Evolutionary conservation across 345 rosid genomes (phyloP).

Genomic region (Iberis pinnata): DNA sequence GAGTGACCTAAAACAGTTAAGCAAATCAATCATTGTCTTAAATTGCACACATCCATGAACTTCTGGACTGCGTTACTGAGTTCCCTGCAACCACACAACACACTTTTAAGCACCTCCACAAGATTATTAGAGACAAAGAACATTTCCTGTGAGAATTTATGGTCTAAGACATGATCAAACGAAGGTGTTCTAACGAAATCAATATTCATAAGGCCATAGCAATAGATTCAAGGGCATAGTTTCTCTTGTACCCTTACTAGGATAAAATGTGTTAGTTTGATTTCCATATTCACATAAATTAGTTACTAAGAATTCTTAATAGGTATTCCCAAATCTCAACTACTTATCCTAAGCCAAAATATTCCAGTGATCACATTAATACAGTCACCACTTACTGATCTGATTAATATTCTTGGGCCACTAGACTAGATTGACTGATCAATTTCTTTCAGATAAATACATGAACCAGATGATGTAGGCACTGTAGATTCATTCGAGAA

Average conservation of each 20-base stretch:
- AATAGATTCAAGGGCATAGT: background rate
- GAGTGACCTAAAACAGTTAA: constrained; percentile 11
- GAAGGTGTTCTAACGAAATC: too few relatives aligned
- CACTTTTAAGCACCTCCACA: constrained; percentile 2
- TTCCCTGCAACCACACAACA: constrained; percentile 51
- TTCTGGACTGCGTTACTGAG: constrained; percentile 88
- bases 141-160: background rate
- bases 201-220: background rate
- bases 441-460: background rate
- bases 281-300: background rate
- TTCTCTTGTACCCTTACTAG: background rate
- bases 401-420: too few relatives aligned
- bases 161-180: background rate
- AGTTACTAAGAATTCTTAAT: background rate
- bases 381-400: too few relatives aligned
- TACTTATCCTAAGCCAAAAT: background rate
- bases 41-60: constrained; percentile 70
- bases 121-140: background rate
- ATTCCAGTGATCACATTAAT: too few relatives aligned
- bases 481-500: background rate
- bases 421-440: too few relatives aligned
- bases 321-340: background rate
- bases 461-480: constrained; percentile 5
- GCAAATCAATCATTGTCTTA: constrained; percentile 42
- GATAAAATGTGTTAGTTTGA: background rate